A percentile compares a stretch with the other conserved stretches of the same genome.
These are phyloP conservation scores for Senecio squalidus DNA, from an alignment of 140 eudicot species.

Conservation along the genomic window DNA sequence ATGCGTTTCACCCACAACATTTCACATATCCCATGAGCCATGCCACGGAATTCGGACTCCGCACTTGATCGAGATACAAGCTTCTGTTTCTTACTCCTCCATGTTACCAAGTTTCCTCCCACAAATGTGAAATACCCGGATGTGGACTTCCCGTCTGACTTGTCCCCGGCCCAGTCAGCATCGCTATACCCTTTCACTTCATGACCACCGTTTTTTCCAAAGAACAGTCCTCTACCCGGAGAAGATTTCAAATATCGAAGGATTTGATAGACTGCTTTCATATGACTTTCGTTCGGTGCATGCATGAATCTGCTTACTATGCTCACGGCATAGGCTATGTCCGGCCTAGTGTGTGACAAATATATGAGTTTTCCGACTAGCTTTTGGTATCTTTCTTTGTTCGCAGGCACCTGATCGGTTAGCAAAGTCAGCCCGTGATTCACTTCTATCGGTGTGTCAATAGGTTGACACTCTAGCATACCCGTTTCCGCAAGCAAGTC, in stretches of 20 bases:
- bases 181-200: neutral
- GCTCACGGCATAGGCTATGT: no score
- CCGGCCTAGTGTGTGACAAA: no score
- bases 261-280: neutral
- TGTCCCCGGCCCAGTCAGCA: no score
- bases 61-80: no score
- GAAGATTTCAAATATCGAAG: neutral
- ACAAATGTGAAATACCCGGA: no score
- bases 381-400: neutral
- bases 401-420: neutral
- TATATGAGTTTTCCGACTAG: no score
- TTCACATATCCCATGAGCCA: neutral
- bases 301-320: neutral
- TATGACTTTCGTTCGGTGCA: neutral
- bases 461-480: no score
- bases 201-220: neutral
- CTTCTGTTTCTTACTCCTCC: no score
- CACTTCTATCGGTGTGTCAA: no score
- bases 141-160: no score
- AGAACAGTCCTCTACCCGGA: neutral
- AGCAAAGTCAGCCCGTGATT: neutral
- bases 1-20: no score
- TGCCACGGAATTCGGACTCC: neutral
- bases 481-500: neutral
- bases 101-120: no score